Percentiles rank a stretch among this genome's conserved stretches.
These are phyloP conservation scores for Ustanciosporium gigantosporum DNA, from an alignment of 1,284 basidiomycete genomes.

Conservation along the genomic window DNA sequence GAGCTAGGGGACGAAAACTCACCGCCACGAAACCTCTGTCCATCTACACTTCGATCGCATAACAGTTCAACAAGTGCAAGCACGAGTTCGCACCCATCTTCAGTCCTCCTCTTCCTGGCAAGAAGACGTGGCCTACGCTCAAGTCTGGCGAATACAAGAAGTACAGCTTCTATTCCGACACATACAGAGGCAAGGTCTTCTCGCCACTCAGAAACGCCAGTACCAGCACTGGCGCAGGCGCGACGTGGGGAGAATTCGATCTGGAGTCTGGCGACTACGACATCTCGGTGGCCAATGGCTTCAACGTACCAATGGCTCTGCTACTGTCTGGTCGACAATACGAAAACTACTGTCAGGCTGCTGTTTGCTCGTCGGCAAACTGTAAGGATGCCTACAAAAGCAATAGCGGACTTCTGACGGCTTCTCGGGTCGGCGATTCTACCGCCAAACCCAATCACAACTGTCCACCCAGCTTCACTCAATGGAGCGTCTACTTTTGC, in stretches of 20 bases:
- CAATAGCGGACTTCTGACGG: slow-evolving; percentile 19
- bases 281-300: slow-evolving; percentile 34
- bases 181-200: slow-evolving; percentile 31
- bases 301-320: slow-evolving; percentile 27
- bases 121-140: slow-evolving; percentile 11
- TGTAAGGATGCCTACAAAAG: slow-evolving; percentile 29
- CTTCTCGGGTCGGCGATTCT: slow-evolving; percentile 3
- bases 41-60: not conserved
- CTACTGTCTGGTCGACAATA: slow-evolving; percentile 13
- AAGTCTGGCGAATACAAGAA: slow-evolving; percentile 11
- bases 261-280: slow-evolving; percentile 21
- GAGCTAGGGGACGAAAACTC: too few species aligned
- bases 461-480: slow-evolving; percentile 24
- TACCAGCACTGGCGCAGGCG: slow-evolving; percentile 17
- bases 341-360: slow-evolving; percentile 23
- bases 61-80: slow-evolving; percentile 32
- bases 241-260: slow-evolving; percentile 31
- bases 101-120: slow-evolving; percentile 25
- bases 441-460: slow-evolving; percentile 36
- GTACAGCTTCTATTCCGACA: slow-evolving; percentile 33
- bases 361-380: slow-evolving; percentile 10
- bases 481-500: slow-evolving; percentile 39
- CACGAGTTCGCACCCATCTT: slow-evolving; percentile 38
- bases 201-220: slow-evolving; percentile 27
- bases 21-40: too few species aligned